Base-by-base conservation (phyloP, 2,329 filamentous ascomycete genomes). In the Aspergillus tamarii region DNA sequence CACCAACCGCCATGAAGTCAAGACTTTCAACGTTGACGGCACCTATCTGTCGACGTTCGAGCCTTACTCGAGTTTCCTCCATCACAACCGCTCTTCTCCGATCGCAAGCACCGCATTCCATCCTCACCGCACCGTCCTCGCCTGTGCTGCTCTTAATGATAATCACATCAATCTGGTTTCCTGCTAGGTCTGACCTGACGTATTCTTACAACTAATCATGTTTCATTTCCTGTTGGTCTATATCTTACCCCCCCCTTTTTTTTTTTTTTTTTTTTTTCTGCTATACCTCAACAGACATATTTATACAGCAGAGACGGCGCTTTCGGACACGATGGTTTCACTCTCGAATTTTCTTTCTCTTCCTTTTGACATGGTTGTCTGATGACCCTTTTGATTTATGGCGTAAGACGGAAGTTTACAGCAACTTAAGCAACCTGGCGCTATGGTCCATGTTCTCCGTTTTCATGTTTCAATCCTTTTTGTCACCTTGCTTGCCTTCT, bases 81-180 rank as follows among this genome's bases (percentile, higher is more conserved):
- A 92, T 67, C 90, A 93, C 55, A 93, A 89, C 74, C 90, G 92
- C 58, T 89, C 90, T 62, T 88, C 89, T 8, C 91, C 95, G 1
- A 96, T 99, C 69, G 89, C 93, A 3, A 87, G 91, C 41, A 97
- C 94, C 10, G 91, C 94, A 0, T 99, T 98, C 83, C 95, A 99
- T 79, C 95, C 95, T 1, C 95, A 99, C 78, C 88, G 91, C 59
- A 94, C 96, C 81, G 89, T 97, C 78, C 85, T 99, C 66, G 94
- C 93, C 41, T 95, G 91, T 72, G 91, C 94, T 1, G 92, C 93
- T 4, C 85, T 92, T 50, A 92, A 93, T 61, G 94, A 97, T 75
- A 88, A 94, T 64, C 92, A 97, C 76, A 89, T 99, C 73, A 97
- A 96, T 76, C 84, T 98, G 32, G 96, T 94, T 73, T 89, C 87